phyloP scores from a whole-genome alignment of 1,284 basidiomycete genomes.

The Cryptococcus wingfieldii region DNA sequence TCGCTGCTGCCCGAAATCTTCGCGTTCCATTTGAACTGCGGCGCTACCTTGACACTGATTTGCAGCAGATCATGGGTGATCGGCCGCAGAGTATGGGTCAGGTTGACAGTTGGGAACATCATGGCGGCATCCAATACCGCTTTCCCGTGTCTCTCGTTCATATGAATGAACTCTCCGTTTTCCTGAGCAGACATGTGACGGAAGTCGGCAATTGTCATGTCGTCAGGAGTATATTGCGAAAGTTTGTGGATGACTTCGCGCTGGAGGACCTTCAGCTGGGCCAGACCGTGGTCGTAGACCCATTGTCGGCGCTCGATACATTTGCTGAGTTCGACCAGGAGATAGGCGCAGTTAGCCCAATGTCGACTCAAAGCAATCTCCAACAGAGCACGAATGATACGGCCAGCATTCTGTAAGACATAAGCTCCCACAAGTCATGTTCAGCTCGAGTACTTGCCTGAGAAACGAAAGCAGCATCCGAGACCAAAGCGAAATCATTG shows the following conservation, averaged over 20 bases:
- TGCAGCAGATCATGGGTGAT: constrained; percentile 79
- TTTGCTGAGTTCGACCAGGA: constrained; percentile 89
- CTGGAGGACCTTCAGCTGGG: constrained; percentile 69
- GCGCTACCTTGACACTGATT: constrained; percentile 63
- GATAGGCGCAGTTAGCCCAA: constrained; percentile 76
- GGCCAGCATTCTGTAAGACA: constrained; percentile 67
- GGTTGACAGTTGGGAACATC: constrained; percentile 74
- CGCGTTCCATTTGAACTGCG: constrained; percentile 78
- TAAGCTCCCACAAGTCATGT: background rate
- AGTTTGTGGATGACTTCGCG: constrained; percentile 76
- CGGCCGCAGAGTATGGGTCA: constrained; percentile 70
- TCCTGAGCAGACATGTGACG: constrained; percentile 67
- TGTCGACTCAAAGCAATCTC: constrained; percentile 91
- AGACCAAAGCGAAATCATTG: constrained; percentile 95
- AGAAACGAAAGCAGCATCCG: constrained; percentile 87
- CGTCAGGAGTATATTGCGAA: constrained; percentile 70
- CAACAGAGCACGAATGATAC: constrained; percentile 86
- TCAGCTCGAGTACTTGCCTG: constrained; percentile 50
- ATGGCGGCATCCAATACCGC: constrained; percentile 76
- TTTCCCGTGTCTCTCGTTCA: constrained; percentile 80
- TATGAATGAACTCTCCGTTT: constrained; percentile 77
- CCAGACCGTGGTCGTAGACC: constrained; percentile 92
- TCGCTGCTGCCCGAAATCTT: constrained; percentile 73
- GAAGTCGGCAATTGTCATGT: constrained; percentile 73
- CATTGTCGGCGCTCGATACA: constrained; percentile 88